Conservation (phyloP, 2,329 filamentous ascomycete genomes). For the Sporothrix globosa region DNA sequence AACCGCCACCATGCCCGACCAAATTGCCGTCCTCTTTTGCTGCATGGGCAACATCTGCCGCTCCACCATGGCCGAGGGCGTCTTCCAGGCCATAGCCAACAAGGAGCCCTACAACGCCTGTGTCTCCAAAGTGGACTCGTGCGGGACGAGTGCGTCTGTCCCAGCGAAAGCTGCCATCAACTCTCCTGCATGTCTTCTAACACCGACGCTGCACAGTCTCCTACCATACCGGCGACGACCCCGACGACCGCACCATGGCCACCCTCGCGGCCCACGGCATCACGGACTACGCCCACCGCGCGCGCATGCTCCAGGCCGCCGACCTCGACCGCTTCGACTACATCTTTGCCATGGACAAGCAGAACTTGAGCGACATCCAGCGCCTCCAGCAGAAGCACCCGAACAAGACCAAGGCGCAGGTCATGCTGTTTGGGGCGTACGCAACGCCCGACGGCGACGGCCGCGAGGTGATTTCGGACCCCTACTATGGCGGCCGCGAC, state of each 20-base stretch:
- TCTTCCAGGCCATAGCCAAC: constrained; percentile 74
- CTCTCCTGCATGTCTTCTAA: no score
- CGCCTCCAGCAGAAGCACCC: constrained; percentile 61
- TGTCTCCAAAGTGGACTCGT: constrained; percentile 77
- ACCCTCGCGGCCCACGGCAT: constrained; percentile 77
- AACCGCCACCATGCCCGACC: constrained; percentile 38
- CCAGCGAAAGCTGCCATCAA: not conserved
- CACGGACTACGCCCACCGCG: constrained; percentile 73
- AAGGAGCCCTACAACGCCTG: constrained; percentile 61
- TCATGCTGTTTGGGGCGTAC: constrained; percentile 83
- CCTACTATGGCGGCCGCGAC: constrained; percentile 85
- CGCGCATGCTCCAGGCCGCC: constrained; percentile 65
- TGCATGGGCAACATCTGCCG: constrained; percentile 95
- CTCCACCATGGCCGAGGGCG: constrained; percentile 94
- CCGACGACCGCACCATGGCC: constrained; percentile 81
- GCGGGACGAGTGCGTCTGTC: constrained; percentile 64
- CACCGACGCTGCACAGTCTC: constrained; percentile 55
- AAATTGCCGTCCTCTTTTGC: constrained; percentile 82
- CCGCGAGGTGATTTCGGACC: constrained; percentile 77
- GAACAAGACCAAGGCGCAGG: constrained; percentile 59
- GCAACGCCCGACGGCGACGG: constrained; percentile 69
- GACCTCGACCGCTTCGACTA: constrained; percentile 91
- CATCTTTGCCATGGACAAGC: constrained; percentile 89
- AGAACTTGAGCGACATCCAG: constrained; percentile 74
- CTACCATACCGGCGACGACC: constrained; percentile 77